phyloP scores from a whole-genome alignment of 345 rosid genomes.

The Jatropha curcas region DNA sequence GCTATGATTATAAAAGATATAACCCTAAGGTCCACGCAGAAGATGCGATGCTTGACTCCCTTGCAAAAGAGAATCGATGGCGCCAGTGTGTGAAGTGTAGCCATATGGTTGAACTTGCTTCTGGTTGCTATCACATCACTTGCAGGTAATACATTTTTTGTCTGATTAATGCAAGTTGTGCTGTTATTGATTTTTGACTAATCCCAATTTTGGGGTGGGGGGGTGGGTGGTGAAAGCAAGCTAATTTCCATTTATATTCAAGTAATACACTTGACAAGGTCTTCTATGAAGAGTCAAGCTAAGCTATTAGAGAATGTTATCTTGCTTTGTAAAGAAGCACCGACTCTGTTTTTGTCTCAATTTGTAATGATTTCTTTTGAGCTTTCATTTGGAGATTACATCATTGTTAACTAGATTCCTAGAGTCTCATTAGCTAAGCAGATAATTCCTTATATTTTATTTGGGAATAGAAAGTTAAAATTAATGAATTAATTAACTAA shows the following conservation, averaged over 20 bases:
- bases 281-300: too few relatives aligned
- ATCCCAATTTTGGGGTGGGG: too few relatives aligned
- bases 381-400: too few relatives aligned
- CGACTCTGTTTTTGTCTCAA: too few relatives aligned
- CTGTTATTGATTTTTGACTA: neutral
- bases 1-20: conserved; percentile 42
- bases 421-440: neutral
- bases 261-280: too few relatives aligned
- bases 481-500: neutral
- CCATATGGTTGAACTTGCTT: conserved; percentile 52
- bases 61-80: conserved; percentile 48
- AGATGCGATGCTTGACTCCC: conserved; percentile 44
- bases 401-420: too few relatives aligned
- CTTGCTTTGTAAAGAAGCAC: too few relatives aligned
- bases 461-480: neutral
- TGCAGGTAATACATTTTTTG: conserved; percentile 45
- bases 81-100: conserved; percentile 49
- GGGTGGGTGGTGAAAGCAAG: too few relatives aligned
- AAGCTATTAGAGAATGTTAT: too few relatives aligned
- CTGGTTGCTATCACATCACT: conserved; percentile 60
- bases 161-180: neutral
- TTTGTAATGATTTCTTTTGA: too few relatives aligned
- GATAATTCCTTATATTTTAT: neutral
- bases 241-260: too few relatives aligned
- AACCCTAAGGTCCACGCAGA: conserved; percentile 41